A percentile compares a stretch with the other conserved stretches of the same genome.
phyloP scores from a whole-genome alignment of 2,329 filamentous ascomycete genomes.

The Neurospora sp. region DNA sequence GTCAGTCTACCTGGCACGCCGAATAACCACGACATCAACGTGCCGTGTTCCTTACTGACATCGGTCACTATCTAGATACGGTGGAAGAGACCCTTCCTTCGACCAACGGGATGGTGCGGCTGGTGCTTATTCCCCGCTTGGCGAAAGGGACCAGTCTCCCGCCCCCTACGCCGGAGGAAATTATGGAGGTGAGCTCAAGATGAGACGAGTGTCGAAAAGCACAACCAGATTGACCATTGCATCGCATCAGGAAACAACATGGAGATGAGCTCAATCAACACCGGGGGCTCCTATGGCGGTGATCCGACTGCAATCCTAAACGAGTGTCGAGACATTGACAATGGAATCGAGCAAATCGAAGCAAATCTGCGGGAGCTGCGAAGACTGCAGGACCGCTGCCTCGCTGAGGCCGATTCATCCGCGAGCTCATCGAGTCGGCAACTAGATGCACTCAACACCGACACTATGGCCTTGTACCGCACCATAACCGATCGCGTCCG shows the following conservation, averaged over 20 bases:
- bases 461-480: constrained; percentile 78
- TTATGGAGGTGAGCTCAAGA: constrained; percentile 24
- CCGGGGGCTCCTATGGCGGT: constrained; percentile 35
- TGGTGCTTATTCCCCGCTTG: constrained; percentile 27
- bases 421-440: constrained; percentile 56
- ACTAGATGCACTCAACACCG: constrained; percentile 63
- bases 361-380: constrained; percentile 62
- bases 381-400: constrained; percentile 58
- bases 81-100: constrained; percentile 46
- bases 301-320: constrained; percentile 75
- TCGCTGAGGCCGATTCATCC: constrained; percentile 66
- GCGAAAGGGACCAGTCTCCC: constrained; percentile 19
- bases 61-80: constrained; percentile 36
- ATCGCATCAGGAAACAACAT: constrained; percentile 26
- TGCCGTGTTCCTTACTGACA: constrained; percentile 14
- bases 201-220: constrained; percentile 1
- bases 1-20: constrained; percentile 30
- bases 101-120: constrained; percentile 39
- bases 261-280: constrained; percentile 58
- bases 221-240: not conserved
- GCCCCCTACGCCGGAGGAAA: constrained; percentile 23
- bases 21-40: not conserved
- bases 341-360: constrained; percentile 66
- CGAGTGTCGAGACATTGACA: constrained; percentile 72
- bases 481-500: constrained; percentile 71